Evolutionary conservation across 192 early-diverging fungal genomes (phyloP), one percentile per base, ranked within the genome.

Genomic region (Linnemannia zychae): DNA sequence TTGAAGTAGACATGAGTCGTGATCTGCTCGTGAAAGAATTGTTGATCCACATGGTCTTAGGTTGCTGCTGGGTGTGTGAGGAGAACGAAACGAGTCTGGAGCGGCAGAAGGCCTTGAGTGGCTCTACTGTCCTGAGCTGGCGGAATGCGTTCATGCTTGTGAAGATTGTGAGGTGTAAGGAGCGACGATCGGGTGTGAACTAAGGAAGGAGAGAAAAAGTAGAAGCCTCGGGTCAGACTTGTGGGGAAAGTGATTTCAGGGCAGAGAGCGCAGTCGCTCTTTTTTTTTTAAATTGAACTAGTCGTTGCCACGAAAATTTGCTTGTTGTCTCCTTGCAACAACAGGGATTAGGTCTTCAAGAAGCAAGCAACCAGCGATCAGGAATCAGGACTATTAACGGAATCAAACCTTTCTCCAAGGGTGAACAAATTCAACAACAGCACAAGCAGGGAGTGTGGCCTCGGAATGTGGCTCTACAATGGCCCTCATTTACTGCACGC

Each of bases 391-490:
- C 22, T 0, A n/a, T 5, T 7, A 13, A 22, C 6, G 12, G 13
- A 63, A n/a, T 0, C 24, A 31, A 63, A 13, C 1, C 40, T 6
- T 44, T 6, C 40, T 4, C 22, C n/a, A 33, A 31, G 12, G 15
- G 12, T 63, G 57, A 63, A 0, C 24, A 22, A 31, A 2, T n/a
- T n/a, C n/a, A n/a, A n/a, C n/a, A n/a, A n/a, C 0, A 63, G 1
- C 28, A 31, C 24, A 12, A 63, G 0, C 7, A n/a, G 31, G 57
- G 57, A 63, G 28, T 31, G 57, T 60, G 66, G 22, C 20, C 12
- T 44, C 36, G 34, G 7, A 36, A 74, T 74, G 66, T 80, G 78
- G 78, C 68, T 80, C 36, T 60, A 80, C 65, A 63, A 80, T 74
- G 71, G 65, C 0, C 79, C 79, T 7, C 70, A 71, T 28, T n/a